A percentile compares a stretch with the other conserved stretches of the same genome.
Evolutionary conservation across 495 filamentous ascomycete genomes (phyloP).

Genomic region (Neurospora tetraspora): DNA sequence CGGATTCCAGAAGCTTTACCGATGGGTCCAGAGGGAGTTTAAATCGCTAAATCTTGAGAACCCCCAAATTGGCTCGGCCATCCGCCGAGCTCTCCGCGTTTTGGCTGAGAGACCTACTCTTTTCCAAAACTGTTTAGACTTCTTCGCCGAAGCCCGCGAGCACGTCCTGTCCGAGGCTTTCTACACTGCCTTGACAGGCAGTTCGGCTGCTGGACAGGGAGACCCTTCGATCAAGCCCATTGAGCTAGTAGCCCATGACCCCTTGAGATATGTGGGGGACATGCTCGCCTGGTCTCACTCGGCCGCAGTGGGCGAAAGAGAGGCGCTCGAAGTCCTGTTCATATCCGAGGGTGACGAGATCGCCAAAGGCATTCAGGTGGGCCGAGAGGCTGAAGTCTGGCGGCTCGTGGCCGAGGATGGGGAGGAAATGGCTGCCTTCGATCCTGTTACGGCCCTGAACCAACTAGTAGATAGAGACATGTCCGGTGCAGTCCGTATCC

Average conservation of each 20-base stretch:
- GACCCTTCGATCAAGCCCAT: conserved; percentile 70
- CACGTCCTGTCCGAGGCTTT: conserved; percentile 83
- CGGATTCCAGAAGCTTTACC: conserved; percentile 89
- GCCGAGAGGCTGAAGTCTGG: conserved; percentile 84
- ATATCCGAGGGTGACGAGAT: conserved; percentile 88
- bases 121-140: conserved; percentile 90
- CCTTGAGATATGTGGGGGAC: conserved; percentile 85
- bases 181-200: conserved; percentile 79
- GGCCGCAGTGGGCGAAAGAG: conserved; percentile 82
- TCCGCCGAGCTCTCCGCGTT: conserved; percentile 75
- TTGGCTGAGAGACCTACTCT: conserved; percentile 81
- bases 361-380: conserved; percentile 73
- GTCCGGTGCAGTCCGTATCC: conserved; percentile 60
- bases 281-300: conserved; percentile 98
- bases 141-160: conserved; percentile 85
- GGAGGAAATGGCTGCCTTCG: conserved; percentile 51
- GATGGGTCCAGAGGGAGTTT: conserved; percentile 91
- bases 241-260: conserved; percentile 86
- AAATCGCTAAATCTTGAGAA: conserved; percentile 89
- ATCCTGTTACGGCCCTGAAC: conserved; percentile 74
- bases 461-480: conserved; percentile 83
- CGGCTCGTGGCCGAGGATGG: conserved; percentile 47
- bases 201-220: conserved; percentile 32
- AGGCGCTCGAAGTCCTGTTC: conserved; percentile 86
- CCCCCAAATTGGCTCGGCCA: conserved; percentile 79